Evolutionary conservation across 805 yeast genomes (phyloP).

Genomic region (Myxozyma monticola): DNA sequence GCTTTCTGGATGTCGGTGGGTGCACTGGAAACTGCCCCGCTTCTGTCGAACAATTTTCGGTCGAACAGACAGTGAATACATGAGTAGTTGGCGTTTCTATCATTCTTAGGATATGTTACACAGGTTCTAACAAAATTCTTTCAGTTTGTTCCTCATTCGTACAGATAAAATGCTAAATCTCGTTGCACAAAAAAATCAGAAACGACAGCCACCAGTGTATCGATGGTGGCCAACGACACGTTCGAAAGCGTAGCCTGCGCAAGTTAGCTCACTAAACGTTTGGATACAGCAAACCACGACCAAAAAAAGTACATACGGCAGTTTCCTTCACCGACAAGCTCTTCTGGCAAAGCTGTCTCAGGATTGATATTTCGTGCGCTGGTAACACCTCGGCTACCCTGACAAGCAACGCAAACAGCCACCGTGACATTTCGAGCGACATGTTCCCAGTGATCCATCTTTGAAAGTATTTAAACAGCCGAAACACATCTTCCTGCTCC

Average conservation of each 20-base stretch:
- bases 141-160: not conserved
- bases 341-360: constrained; percentile 47
- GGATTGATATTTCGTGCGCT: constrained; percentile 43
- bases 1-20: too few relatives aligned
- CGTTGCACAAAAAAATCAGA: constrained; percentile 31
- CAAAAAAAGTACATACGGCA: constrained; percentile 8
- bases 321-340: constrained; percentile 28
- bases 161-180: constrained; percentile 26
- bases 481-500: constrained; percentile 42
- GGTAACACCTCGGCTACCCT: constrained; percentile 44
- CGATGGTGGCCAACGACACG: constrained; percentile 28
- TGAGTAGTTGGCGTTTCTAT: too few relatives aligned
- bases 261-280: too few relatives aligned
- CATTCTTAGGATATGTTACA: too few relatives aligned
- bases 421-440: constrained; percentile 36
- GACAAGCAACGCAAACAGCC: constrained; percentile 47
- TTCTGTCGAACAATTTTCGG: too few relatives aligned
- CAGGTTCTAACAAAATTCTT: too few relatives aligned
- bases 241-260: constrained; percentile 23
- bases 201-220: constrained; percentile 31
- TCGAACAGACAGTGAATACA: too few relatives aligned
- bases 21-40: too few relatives aligned
- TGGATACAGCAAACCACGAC: not conserved
- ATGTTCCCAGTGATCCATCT: constrained; percentile 46
- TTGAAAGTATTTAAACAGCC: constrained; percentile 45